Percentiles rank a stretch among this genome's conserved stretches.
These are phyloP conservation scores for Phytophthora chlamydospora DNA, from an alignment of 352 stramenopile genomes.

Conservation along the genomic window DNA sequence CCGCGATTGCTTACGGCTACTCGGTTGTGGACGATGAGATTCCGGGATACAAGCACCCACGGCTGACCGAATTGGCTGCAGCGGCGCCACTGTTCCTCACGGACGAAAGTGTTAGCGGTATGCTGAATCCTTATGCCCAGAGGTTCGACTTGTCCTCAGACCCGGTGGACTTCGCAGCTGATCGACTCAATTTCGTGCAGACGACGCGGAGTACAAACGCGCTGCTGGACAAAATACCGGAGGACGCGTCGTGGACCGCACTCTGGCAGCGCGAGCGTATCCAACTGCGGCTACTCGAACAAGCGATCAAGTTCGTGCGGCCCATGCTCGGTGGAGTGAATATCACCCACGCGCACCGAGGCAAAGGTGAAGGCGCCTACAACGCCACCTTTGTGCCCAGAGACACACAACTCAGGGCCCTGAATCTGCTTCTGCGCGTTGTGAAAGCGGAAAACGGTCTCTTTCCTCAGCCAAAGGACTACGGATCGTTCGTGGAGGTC, in stretches of 20 bases:
- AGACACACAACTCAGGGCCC: constrained; percentile 42
- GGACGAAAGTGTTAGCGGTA: constrained; percentile 53
- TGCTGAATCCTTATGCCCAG: constrained; percentile 58
- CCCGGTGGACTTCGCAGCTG: constrained; percentile 57
- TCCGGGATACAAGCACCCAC: constrained; percentile 49
- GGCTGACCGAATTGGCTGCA: constrained; percentile 48
- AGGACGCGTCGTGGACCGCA: constrained; percentile 58
- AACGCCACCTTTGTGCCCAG: constrained; percentile 39
- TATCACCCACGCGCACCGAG: constrained; percentile 60
- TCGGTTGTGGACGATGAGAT: constrained; percentile 46
- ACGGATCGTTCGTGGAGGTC: constrained; percentile 55
- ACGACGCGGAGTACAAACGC: constrained; percentile 38
- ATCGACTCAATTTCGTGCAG: constrained; percentile 60
- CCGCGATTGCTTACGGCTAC: constrained; percentile 89
- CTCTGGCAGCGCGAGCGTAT: constrained; percentile 58
- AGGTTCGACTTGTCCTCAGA: constrained; percentile 67
- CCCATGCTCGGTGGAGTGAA: constrained; percentile 68
- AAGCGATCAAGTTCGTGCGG: constrained; percentile 38
- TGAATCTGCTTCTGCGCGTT: constrained; percentile 49
- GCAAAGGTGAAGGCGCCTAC: constrained; percentile 40
- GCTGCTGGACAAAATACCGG: constrained; percentile 44
- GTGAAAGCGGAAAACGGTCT: constrained; percentile 51
- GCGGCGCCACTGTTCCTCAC: constrained; percentile 66
- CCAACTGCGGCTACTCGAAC: constrained; percentile 51
- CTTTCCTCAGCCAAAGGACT: constrained; percentile 58